Base-by-base conservation (phyloP, 2,329 filamentous ascomycete genomes). In the Coniochaeta hoffmannii region DNA sequence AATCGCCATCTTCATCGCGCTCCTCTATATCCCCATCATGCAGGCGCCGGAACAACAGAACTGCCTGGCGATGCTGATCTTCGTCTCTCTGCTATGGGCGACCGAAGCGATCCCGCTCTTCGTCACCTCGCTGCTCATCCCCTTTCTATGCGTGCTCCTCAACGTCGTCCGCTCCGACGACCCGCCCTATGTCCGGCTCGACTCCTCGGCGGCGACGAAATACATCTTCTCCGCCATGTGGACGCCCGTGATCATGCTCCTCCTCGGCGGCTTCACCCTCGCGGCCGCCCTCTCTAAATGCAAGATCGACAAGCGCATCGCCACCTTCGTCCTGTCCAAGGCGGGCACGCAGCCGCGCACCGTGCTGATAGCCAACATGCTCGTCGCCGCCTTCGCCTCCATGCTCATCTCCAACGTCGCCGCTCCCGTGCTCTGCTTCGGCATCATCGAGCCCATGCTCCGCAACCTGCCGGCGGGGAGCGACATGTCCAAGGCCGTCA, bases 321-420 rank as follows among this genome's bases (percentile, higher is more conserved):
- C 94, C 1, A 97, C 93, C 1, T 90, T 97, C 65, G 89, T 99
- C 28, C 80, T 99, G 32, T 96, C 91, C 76, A 97, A 96, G 75
- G 94, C 94, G 9, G 94, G 94, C 7, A 97, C 94, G 3, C 88
- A 86, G 64, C 94, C 94, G 10, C 81, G 86, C 55, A 93, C 89
- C 2, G 94, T 99, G 3, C 79, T 99, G 4, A 73, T 99, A n/a
- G 94, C 93, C 54, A 97, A 93, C 73, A 99, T 99, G 94, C 92
- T 97, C 64, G 94, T 99, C 41, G 92, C 93, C 55, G 95, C 94
- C 66, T 95, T 99, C 69, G 88, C 95, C 9, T 97, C 91, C 64
- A 99, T 99, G 94, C 90, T 96, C 79, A 97, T 99, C 66, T 96
- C 91, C 73, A 99, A 99, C 63, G 95, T 99, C 28, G 94, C 94